These are phyloP conservation scores for Chernovozyma aurita DNA, from an alignment of 1,139 yeast genomes.

Conservation along the genomic window DNA sequence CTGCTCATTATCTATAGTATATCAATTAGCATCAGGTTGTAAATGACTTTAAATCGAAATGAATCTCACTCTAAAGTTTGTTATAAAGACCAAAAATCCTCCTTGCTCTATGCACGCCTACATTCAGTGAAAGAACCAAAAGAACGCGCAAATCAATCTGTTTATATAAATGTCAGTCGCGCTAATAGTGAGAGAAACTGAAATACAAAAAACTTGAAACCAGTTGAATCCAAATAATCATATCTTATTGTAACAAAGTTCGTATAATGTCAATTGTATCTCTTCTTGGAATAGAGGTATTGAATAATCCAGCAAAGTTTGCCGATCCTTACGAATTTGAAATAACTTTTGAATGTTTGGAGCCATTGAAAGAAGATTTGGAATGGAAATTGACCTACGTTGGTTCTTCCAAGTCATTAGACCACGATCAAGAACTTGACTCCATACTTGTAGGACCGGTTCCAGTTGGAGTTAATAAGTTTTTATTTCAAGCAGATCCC, in stretches of 20 bases:
- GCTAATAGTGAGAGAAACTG: too few species aligned
- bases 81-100: too few species aligned
- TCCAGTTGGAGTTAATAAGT: conserved; percentile 94
- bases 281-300: conserved; percentile 81
- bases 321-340: conserved; percentile 93
- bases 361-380: conserved; percentile 85
- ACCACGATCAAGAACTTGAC: conserved; percentile 95
- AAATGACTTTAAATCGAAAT: too few species aligned
- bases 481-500: conserved; percentile 90
- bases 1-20: too few species aligned
- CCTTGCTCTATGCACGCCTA: too few species aligned
- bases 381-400: conserved; percentile 98
- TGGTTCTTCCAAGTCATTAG: conserved; percentile 88
- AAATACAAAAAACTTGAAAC: too few species aligned
- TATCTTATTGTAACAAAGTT: too few species aligned
- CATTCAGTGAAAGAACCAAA: too few species aligned
- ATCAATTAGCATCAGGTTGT: too few species aligned
- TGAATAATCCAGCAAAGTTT: conserved; percentile 94
- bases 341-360: conserved; percentile 94
- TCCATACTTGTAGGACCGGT: conserved; percentile 96
- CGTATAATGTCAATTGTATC: conserved; percentile 93
- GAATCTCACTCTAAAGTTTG: too few species aligned
- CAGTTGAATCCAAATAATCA: too few species aligned
- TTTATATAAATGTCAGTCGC: neutral
- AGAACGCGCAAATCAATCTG: too few species aligned